Conservation (phyloP, 2,329 filamentous ascomycete species). For the Ophiognomonia clavigignenti-juglandacearum region DNA sequence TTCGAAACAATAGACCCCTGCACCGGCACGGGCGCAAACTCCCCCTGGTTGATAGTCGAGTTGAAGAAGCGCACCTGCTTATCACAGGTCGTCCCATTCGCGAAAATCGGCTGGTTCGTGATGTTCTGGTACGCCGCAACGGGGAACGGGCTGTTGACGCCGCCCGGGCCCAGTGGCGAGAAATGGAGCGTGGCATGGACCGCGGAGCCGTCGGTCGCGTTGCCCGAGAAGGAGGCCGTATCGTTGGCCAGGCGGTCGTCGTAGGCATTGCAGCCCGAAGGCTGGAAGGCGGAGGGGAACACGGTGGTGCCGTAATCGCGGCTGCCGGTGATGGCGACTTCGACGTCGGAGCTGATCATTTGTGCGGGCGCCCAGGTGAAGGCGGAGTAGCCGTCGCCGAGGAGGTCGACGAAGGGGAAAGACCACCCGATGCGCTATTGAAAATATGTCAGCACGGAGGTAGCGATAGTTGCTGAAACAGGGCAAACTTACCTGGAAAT, state of each 20-base stretch:
- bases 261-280: slow-evolving; percentile 47
- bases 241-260: slow-evolving; percentile 18
- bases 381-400: slow-evolving; percentile 43
- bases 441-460: slow-evolving; percentile 13
- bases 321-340: slow-evolving; percentile 39
- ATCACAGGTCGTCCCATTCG: slow-evolving; percentile 37
- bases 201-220: slow-evolving; percentile 18
- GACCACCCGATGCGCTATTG: slow-evolving; percentile 43
- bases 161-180: slow-evolving; percentile 10
- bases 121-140: slow-evolving; percentile 42
- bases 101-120: slow-evolving; percentile 53
- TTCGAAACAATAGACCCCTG: slow-evolving; percentile 21
- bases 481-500: slow-evolving; percentile 43
- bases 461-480: too few species aligned
- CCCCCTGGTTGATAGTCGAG: slow-evolving; percentile 22
- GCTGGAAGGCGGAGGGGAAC: slow-evolving; percentile 38
- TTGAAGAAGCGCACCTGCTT: slow-evolving; percentile 31
- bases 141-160: slow-evolving; percentile 26
- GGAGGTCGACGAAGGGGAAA: slow-evolving; percentile 51
- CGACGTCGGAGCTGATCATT: slow-evolving; percentile 38
- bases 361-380: slow-evolving; percentile 47
- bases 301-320: slow-evolving; percentile 40
- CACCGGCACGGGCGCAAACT: slow-evolving; percentile 22
- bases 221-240: slow-evolving; percentile 21
- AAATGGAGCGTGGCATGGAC: slow-evolving; percentile 27